Conservation (phyloP, 306 rosid species). For the Alnus rubra region DNA sequence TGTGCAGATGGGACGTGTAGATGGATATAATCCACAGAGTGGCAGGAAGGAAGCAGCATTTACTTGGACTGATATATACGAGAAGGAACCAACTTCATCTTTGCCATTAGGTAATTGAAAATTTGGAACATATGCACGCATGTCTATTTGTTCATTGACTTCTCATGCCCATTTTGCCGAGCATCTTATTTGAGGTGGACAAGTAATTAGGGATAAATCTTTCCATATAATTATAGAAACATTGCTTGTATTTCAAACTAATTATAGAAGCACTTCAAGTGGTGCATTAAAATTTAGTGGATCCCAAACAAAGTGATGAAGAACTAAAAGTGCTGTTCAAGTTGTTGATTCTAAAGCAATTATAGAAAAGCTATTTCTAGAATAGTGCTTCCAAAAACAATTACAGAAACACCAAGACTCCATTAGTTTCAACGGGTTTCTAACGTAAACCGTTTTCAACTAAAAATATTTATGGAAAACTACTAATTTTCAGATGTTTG, state of each 20-base stretch:
- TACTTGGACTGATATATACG: constrained; percentile 73
- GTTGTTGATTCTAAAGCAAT: not conserved
- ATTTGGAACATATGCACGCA: not conserved
- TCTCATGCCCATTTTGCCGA: not conserved
- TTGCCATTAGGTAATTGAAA: constrained; percentile 48
- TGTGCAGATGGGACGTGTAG: constrained; percentile 92
- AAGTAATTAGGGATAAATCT: not conserved
- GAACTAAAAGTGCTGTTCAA: not conserved
- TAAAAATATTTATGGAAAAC: no score
- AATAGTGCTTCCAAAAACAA: not conserved
- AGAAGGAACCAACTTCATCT: constrained; percentile 47
- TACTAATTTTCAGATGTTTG: no score
- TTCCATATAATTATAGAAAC: not conserved
- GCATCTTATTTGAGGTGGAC: constrained; percentile 3
- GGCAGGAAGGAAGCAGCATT: constrained; percentile 67
- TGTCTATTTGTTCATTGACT: not conserved
- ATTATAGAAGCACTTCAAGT: not conserved
- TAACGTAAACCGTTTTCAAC: no score
- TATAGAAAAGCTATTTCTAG: no score
- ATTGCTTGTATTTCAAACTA: not conserved
- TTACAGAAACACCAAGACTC: not conserved
- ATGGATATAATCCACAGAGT: constrained; percentile 70
- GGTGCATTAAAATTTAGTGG: not conserved
- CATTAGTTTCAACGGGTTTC: no score
- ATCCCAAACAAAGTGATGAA: not conserved